Base-by-base conservation (phyloP, 1,284 basidiomycete species). In the Ustanciosporium gigantosporum region DNA sequence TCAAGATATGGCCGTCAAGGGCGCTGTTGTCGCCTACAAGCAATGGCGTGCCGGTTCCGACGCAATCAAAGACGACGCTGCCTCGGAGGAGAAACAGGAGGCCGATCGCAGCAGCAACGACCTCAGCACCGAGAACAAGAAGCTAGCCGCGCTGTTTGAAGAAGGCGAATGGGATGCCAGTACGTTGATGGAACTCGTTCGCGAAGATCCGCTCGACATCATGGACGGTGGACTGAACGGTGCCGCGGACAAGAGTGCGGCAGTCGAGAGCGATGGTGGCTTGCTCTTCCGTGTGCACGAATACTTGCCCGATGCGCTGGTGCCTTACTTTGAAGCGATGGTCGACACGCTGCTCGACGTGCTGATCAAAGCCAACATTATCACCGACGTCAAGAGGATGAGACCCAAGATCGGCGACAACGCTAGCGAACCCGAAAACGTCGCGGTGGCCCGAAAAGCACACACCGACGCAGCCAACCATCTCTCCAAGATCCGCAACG, bases 1-100 rank as follows among this genome's bases (percentile, higher is more conserved):
- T 78, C 90, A 94, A 78, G 94, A 98, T 76, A 97, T 98, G 94
- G 93, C 91, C 8, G 94, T 97, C 50, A 86, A 96, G 32, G 92
- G 93, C 66, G 93, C 94, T 15, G 92, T 96, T 6, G 87, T 91
- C 36, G 92, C 91, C 11, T 97, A 90, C 86, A 89, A 91, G 73
- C 85, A 87, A 47, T 84, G 86, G 86, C 51, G 68, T 44, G 53
- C 75, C 84, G 49, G 51, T 9, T 42, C 9, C 14, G 15, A 17
- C 4, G 38, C 7, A 13, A 25, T 22, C 36, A 49, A 27, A 23
- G 43, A 25, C 13, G 55, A 43, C 20, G 52, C 34, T 3, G 43
- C 36, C 5, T 27, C 46, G 16, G 41, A 46, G 23, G 50, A 43
- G 40, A 44, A 32, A 9, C 27, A 29, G n/a, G 27, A 29, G 11